Base-by-base conservation (phyloP, 2,329 filamentous ascomycete genomes). In the Ophiostoma ulmi region DNA sequence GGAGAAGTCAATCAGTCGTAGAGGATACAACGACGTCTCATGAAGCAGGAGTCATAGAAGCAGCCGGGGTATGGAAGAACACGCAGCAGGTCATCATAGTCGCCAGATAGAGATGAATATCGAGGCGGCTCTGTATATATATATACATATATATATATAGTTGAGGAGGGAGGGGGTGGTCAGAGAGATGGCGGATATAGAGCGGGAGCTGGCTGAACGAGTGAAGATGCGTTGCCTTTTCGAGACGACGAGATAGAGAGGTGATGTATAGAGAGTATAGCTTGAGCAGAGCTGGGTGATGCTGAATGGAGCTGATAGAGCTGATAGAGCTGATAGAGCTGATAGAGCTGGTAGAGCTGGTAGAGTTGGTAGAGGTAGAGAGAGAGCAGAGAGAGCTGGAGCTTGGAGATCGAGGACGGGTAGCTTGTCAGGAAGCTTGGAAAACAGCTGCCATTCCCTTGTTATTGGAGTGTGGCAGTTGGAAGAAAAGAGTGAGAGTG, bases 31-130 rank as follows among this genome's bases (percentile, higher is more conserved):
- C 31, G 14, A 20, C 63, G 36, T 63, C 52, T 72, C 68, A 72
- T 39, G 70, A 44, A 48, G 69, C 55, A 20, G 20, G 41, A 70
- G n/a, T 69, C 67, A 70, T 64, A 41, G 48, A 70, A 26, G 61
- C 61, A 67, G 68, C 64, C 41, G 58, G 20, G 44, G 52, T 67
- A 44, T 14, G 38, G 48, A 69, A n/a, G n/a, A 35, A 22, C 41
- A 35, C 63, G 39, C 38, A 48, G 66, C 66, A 63, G 65, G 44
- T 70, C 71, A 70, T 72, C 69, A 67, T 72, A 14, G 63, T 65
- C 36, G 63, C 63, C 63, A 65, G 63, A 20, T 22, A n/a, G 6
- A 10, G 63, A n/a, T 13, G 63, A 20, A 5, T 65, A 17, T 65
- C 3, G 20, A 65, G 20, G 61, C 20, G 35, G 35, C 11, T 39